Evolutionary conservation across 306 rosid genomes (phyloP), one percentile per base, ranked within the genome.

Genomic region (Calophaca sinica): DNA sequence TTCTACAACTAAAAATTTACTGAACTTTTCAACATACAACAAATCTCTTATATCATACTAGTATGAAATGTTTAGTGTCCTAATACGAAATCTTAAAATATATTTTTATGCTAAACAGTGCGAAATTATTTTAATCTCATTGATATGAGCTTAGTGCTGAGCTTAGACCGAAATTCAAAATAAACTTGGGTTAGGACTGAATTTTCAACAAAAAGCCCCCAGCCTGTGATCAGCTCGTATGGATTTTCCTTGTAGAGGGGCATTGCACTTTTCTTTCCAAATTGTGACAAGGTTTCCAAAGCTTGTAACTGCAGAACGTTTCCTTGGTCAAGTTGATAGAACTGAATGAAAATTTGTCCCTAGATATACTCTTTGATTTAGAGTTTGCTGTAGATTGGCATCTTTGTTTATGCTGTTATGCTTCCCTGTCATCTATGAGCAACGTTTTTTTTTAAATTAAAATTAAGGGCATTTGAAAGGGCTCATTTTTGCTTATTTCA

Each of bases 311-410:
- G 44, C 41, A 11, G 9, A 32, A 31, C 20, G 11, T 59, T 59
- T 32, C 26, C 5, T 5, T 5, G 14, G 44, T 60, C 35, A 60
- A 35, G 3, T 60, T 33, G 28, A 61, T 35, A 35, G 66, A 7
- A n/a, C 20, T 32, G 46, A 49, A 35, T 10, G 1, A 6, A 60
- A 60, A 33, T 60, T 9, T 60, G 35, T 33, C 20, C 65, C 9
- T 33, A 33, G 20, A 60, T 60, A 33, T 60, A 39, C 6, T 39
- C 8, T 4, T 32, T 2, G 32, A 60, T 61, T 42, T 68, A 28
- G 72, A 70, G 1, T 69, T 3, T 68, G 11, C 69, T 49, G 71
- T 45, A n/a, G 41, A 65, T 49, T 49, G 75, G 14, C 59, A 33
- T 26, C 9, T 72, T 72, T 53, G 38, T 65, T 66, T 65, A 45